These are phyloP conservation scores for Polytrichum formosum DNA, from an alignment of 225 moss, liverwort and hornwort genomes.

Conservation along the genomic window DNA sequence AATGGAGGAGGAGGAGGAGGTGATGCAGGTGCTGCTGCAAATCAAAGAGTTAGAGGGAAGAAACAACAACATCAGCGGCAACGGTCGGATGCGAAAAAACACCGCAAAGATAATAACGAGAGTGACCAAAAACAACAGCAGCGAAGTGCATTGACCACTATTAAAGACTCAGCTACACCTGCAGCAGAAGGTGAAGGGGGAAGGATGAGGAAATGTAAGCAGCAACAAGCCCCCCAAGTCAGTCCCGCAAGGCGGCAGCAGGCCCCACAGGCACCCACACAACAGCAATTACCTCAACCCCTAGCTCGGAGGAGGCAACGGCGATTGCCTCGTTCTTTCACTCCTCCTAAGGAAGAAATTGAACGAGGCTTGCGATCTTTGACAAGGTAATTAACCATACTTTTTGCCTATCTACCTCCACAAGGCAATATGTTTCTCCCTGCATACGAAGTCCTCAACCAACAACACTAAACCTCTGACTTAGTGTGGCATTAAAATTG, in stretches of 20 bases:
- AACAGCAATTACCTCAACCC: conserved; percentile 52
- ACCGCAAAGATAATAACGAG: conserved; percentile 60
- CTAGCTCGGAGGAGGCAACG: conserved; percentile 61
- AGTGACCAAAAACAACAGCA: conserved; percentile 38
- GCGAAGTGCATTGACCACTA: conserved; percentile 24
- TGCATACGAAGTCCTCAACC: too few species aligned
- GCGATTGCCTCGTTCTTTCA: conserved; percentile 53
- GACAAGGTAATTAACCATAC: conserved; percentile 55
- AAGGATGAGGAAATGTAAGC: conserved; percentile 78
- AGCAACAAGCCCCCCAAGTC: conserved; percentile 40
- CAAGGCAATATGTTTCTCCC: too few species aligned
- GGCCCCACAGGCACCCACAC: conserved; percentile 23
- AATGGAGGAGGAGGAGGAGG: conserved; percentile 4
- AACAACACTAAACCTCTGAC: too few species aligned
- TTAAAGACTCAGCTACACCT: conserved; percentile 33
- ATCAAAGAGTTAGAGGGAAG: conserved; percentile 61
- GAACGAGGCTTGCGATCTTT: conserved; percentile 89
- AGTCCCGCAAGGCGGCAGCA: conserved; percentile 45
- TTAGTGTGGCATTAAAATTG: too few species aligned
- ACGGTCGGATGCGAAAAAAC: conserved; percentile 72
- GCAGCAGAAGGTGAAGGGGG: conserved; percentile 54
- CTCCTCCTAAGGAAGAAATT: conserved; percentile 79
- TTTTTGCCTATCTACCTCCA: not conserved
- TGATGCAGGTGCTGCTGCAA: conserved; percentile 45
- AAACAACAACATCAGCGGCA: conserved; percentile 65